phyloP scores from a whole-genome alignment of 208 protist genomes.

The Leptomonas pyrrhocoris region DNA sequence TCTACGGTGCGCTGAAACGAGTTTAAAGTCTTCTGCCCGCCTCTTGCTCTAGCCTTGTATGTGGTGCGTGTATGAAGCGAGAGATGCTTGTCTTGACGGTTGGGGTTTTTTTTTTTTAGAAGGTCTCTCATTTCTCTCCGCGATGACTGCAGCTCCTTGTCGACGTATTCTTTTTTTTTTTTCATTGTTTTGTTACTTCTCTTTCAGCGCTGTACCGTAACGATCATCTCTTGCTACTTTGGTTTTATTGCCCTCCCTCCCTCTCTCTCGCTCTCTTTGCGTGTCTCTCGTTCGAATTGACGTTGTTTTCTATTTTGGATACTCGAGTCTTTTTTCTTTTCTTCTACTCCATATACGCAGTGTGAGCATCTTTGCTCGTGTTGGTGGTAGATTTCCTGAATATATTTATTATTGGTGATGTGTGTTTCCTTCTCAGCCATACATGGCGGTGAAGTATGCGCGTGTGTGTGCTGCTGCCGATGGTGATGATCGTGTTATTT shows the following conservation, averaged over 20 bases:
- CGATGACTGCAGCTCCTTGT: constrained; percentile 14
- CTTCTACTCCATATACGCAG: no score
- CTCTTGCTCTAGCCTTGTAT: background rate
- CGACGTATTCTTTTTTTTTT: constrained; percentile 1
- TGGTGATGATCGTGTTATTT: no score
- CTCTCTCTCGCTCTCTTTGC: background rate
- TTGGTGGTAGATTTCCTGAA: background rate
- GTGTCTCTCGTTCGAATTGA: background rate
- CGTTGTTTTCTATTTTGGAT: background rate
- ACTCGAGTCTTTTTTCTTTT: background rate
- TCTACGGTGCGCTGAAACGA: background rate
- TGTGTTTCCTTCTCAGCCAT: no score
- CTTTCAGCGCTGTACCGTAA: constrained; percentile 2
- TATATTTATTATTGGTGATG: background rate
- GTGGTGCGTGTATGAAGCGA: no score
- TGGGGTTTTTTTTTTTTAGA: constrained; percentile 1
- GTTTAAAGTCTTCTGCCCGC: background rate
- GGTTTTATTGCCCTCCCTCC: background rate
- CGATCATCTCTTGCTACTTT: background rate
- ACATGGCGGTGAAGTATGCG: no score
- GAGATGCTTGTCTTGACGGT: background rate
- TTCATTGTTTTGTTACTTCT: constrained; percentile 23
- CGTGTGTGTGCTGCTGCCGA: no score
- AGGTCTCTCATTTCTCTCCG: background rate
- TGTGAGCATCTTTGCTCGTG: background rate